Base-by-base conservation (phyloP, 2,329 filamentous ascomycete species). In the Lasiodiplodia theobromae region DNA sequence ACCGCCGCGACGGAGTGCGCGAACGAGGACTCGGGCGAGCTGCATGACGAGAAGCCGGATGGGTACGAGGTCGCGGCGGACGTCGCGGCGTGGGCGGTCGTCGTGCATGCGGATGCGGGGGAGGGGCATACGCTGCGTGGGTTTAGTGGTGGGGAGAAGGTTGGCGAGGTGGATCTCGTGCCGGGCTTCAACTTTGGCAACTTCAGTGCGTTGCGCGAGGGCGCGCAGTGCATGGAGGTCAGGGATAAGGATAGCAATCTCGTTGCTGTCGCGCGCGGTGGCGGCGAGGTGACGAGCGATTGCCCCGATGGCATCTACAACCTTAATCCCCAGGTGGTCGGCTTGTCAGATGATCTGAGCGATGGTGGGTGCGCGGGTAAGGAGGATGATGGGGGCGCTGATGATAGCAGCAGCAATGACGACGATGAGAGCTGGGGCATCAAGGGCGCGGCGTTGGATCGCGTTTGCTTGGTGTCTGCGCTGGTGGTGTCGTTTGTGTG, bases 281-380 rank as follows among this genome's bases (percentile, higher is more conserved):
- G 60, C 4, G 3, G 47, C 18, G 31, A 52, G 10, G 44, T 64
- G 5, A 37, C 44, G 1, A 25, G 2, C 0, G 47, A 64, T 12
- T 64, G 60, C 3, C 60, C 60, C 2, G 60, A 64, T n/a, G 60
- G 60, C 5, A 64, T 64, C 10, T 64, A 38, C 47, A 64, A 64
- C 31, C 60, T 64, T 2, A 64, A 64, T 11, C 60, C 60, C 4
- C 60, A 64, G 60, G 28, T 64, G n/a, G 11, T 52, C 3, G 38
- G 11, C 28, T 10, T 47, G 44, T 28, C 2, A 10, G 60, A 52
- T 10, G 60, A 38, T 2, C 12, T 47, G 21, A 28, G 23, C 21
- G 14, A 25, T 5, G 18, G 18, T 12, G 18, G 54, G 23, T 16
- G 23, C 1, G 25, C 2, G n/a, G 23, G 44, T 4, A 31, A 12